Evolutionary conservation across 1,284 basidiomycete genomes (phyloP).

Genomic region (Microbotryum lychnidis-dioicae): DNA sequence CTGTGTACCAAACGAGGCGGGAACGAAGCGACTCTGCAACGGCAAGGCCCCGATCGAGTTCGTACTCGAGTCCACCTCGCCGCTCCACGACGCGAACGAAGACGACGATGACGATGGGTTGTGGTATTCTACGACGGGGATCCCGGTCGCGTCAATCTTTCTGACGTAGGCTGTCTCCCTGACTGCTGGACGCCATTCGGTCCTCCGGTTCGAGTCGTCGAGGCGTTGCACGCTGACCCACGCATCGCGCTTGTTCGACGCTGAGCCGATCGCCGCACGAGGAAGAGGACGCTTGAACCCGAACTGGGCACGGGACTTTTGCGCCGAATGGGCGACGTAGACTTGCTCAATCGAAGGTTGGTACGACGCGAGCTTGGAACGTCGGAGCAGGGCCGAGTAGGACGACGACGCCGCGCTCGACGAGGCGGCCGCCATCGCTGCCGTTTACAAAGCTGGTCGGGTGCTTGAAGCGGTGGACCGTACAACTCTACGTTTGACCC

Average conservation of each 20-base stretch:
- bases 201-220: slow-evolving; percentile 24
- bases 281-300: slow-evolving; percentile 32
- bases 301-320: slow-evolving; percentile 25
- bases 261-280: background rate
- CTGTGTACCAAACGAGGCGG: background rate
- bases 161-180: slow-evolving; percentile 18
- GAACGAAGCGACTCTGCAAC: slow-evolving; percentile 24
- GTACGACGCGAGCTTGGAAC: slow-evolving; percentile 32
- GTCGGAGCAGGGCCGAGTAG: slow-evolving; percentile 31
- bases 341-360: slow-evolving; percentile 30
- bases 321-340: slow-evolving; percentile 21
- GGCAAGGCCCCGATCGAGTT: background rate
- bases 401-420: slow-evolving; percentile 10
- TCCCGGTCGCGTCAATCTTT: slow-evolving; percentile 18
- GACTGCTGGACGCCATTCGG: slow-evolving; percentile 25
- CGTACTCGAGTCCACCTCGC: background rate
- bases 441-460: background rate
- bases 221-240: slow-evolving; percentile 23
- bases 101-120: background rate
- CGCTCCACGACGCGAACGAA: background rate
- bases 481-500: background rate
- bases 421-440: background rate
- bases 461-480: background rate
- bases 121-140: background rate
- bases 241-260: slow-evolving; percentile 6